Conservation (phyloP, 129 eudicot species). For the Sambucus nigra region DNA sequence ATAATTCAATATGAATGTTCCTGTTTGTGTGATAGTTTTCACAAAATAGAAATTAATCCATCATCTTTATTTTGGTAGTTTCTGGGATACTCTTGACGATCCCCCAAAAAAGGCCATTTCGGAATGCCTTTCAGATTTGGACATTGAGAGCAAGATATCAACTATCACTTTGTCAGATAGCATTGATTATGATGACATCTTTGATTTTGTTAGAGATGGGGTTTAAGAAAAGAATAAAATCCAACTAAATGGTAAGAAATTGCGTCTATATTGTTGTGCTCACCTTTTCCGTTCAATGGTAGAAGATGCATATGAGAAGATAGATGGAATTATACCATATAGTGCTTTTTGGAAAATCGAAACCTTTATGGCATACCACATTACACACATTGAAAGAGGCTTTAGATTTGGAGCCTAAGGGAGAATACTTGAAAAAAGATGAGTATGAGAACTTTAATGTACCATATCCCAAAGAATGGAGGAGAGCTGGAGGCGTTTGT, state of each 20-base stretch:
- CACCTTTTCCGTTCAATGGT: conserved; percentile 11
- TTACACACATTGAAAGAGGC: conserved; percentile 3
- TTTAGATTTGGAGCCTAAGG: conserved; percentile 14
- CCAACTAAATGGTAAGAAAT: conserved; percentile 8
- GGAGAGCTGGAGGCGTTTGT: conserved; percentile 16
- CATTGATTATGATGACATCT: background rate
- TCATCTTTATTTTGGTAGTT: conserved; percentile 4
- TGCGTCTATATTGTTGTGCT: conserved; percentile 9
- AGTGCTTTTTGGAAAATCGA: conserved; percentile 1
- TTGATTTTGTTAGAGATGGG: background rate
- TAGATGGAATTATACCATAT: conserved; percentile 1
- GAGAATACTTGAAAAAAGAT: conserved; percentile 2
- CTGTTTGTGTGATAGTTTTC: no score
- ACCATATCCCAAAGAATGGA: conserved; percentile 20
- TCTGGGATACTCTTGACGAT: background rate
- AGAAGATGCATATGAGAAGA: conserved; percentile 5
- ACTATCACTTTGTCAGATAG: background rate
- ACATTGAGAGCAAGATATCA: conserved; percentile 10
- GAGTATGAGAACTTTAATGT: background rate
- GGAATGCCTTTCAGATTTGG: conserved; percentile 16
- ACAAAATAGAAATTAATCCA: no score
- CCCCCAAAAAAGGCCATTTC: background rate
- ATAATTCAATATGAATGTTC: no score
- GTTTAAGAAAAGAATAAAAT: conserved; percentile 10
- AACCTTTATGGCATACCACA: conserved; percentile 15